Evolutionary conservation across 129 eudicot species (phyloP).

Genomic region (Mikania micrantha): DNA sequence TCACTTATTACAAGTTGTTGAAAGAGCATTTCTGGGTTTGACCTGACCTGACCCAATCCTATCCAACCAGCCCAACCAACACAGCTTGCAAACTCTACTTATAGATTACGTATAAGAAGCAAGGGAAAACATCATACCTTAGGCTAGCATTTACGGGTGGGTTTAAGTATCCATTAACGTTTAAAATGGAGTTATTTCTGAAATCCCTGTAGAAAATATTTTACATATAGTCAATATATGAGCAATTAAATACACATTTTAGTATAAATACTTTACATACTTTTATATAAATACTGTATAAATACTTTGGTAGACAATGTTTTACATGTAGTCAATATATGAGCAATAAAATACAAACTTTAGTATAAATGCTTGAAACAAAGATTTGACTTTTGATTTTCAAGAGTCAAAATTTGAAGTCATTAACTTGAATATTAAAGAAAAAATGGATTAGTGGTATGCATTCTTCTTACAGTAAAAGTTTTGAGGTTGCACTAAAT

Average conservation of each 20-base stretch:
- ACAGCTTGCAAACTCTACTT: not conserved
- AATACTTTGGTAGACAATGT: no score
- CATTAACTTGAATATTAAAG: not conserved
- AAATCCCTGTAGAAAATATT: slow-evolving; percentile 46
- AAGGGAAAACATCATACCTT: slow-evolving; percentile 34
- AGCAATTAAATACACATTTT: no score
- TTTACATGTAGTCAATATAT: no score
- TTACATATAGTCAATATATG: not conserved
- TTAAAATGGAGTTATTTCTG: slow-evolving; percentile 44
- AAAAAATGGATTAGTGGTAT: not conserved
- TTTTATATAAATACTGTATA: no score
- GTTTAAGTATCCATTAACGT: slow-evolving; percentile 42
- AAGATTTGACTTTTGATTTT: not conserved
- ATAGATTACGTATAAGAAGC: not conserved
- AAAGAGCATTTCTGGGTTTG: not conserved
- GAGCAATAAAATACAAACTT: no score
- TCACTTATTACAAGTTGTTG: not conserved
- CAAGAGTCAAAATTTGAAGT: not conserved
- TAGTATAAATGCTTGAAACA: no score
- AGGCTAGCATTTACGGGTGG: slow-evolving; percentile 62
- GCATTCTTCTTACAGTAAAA: slow-evolving; percentile 52
- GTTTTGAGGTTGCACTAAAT: slow-evolving; percentile 44
- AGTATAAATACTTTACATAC: no score
- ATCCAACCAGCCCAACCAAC: not conserved
- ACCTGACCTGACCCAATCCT: not conserved